These are phyloP conservation scores for Pythium aquatile DNA, from an alignment of 352 stramenopile genomes.

Conservation along the genomic window DNA sequence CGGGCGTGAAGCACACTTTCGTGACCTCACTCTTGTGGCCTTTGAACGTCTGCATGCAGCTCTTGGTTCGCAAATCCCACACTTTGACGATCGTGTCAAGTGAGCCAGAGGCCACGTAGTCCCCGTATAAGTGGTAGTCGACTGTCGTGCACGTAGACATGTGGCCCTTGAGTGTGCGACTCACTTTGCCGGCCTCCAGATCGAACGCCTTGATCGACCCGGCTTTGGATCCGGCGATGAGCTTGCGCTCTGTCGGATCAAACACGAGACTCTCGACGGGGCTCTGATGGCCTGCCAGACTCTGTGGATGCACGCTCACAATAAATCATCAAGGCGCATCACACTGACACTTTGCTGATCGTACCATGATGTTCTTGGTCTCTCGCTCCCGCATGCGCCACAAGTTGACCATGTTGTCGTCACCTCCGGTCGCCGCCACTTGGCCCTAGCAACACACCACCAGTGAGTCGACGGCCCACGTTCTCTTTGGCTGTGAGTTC, in stretches of 20 bases:
- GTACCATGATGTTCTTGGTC: slow-evolving; percentile 88
- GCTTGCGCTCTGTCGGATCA: slow-evolving; percentile 69
- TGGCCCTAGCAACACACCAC: slow-evolving; percentile 46
- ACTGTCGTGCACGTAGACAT: slow-evolving; percentile 80
- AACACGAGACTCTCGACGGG: slow-evolving; percentile 81
- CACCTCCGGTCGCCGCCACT: slow-evolving; percentile 72
- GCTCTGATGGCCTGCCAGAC: slow-evolving; percentile 69
- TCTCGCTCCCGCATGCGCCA: slow-evolving; percentile 85
- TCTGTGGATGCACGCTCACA: slow-evolving; percentile 33
- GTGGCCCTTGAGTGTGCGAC: slow-evolving; percentile 76
- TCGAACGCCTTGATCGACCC: slow-evolving; percentile 88
- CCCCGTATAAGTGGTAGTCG: slow-evolving; percentile 84
- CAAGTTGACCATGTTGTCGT: slow-evolving; percentile 83
- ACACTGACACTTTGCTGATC: neutral
- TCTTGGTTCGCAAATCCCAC: slow-evolving; percentile 83
- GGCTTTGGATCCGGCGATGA: slow-evolving; percentile 72
- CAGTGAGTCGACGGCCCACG: neutral
- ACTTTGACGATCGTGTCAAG: slow-evolving; percentile 86
- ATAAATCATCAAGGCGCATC: no score
- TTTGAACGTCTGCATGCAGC: slow-evolving; percentile 87
- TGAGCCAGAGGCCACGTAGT: slow-evolving; percentile 83
- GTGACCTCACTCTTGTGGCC: slow-evolving; percentile 77
- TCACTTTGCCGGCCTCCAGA: slow-evolving; percentile 76
- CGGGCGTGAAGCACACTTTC: slow-evolving; percentile 73
- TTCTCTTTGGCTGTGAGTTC: neutral